Evolutionary conservation across 1,139 yeast genomes (phyloP), one percentile per base, ranked within the genome.

Genomic region (Geotrichum fermentans): DNA sequence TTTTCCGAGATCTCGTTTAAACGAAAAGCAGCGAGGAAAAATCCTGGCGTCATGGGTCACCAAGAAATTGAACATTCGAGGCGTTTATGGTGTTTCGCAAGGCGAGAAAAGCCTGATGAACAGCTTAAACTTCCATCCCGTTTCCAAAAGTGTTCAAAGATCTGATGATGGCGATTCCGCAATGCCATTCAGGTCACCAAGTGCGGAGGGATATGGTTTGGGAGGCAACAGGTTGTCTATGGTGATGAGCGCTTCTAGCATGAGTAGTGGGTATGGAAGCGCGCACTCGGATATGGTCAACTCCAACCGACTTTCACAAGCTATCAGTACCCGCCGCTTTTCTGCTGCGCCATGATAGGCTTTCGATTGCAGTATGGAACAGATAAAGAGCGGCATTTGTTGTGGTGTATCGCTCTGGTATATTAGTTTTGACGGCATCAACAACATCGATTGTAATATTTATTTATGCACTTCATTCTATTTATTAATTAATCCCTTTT

Each of bases 1-100:
- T 40, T 78, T 83, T 56, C 89, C 88, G 1, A 72, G 76, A 41
- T 85, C 92, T 22, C 71, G 88, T 57, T 68, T 83, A 49, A 89
- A 90, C 16, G 81, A 81, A 50, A 82, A 80, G 62, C 95, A 88
- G 67, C 73, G 97, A 45, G 83, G 83, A 1, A 74, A 79, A 53
- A 77, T 87, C 21, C 73, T 89, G 51, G 67, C 71, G 30, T 61
- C 66, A 24, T 82, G 83, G 80, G 68, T 79, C 37, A 64, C 68
- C 30, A 74, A 75, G 41, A 70, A 69, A 47, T 60, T 82, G 24
- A 61, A 62, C 29, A 43, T 64, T 8, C 37, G 61, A 16, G 65
- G 58, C 20, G 59, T 62, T 73, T 67, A 61, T 56, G 70, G 69
- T 20, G 66, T 67, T 18, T 53, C 58, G 17, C 64, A 59, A 32